Percentiles rank a stretch among this genome's conserved stretches.
phyloP scores from a whole-genome alignment of 352 stramenopile species.

The Pythium phragmiticola region DNA sequence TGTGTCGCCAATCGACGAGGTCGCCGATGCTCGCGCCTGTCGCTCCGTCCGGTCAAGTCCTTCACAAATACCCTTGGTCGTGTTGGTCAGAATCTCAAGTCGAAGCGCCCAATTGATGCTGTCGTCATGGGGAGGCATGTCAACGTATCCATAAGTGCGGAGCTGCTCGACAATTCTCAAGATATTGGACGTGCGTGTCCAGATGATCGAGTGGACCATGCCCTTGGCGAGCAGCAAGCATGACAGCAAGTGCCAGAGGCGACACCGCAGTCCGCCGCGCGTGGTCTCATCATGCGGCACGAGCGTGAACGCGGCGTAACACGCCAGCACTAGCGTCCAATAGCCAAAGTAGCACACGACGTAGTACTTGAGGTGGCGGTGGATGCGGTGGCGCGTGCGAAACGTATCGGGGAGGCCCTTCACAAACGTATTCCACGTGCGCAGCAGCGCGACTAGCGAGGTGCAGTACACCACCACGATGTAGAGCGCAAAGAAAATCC shows the following conservation, averaged over 20 bases:
- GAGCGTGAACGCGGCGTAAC: conserved; percentile 68
- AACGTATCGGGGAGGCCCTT: conserved; percentile 79
- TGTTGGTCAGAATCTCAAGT: conserved; percentile 86
- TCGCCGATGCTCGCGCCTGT: conserved; percentile 43
- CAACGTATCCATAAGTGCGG: conserved; percentile 50
- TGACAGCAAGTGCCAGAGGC: conserved; percentile 69
- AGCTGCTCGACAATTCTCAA: conserved; percentile 72
- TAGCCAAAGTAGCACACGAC: conserved; percentile 87
- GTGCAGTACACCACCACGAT: conserved; percentile 81
- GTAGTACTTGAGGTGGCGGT: conserved; percentile 86
- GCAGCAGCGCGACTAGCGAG: conserved; percentile 68
- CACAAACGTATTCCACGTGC: conserved; percentile 78
- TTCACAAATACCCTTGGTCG: conserved; percentile 82
- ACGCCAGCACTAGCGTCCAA: conserved; percentile 75
- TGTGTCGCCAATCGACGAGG: conserved; percentile 29
- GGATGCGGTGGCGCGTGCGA: conserved; percentile 67
- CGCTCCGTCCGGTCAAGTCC: conserved; percentile 64
- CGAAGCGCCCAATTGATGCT: conserved; percentile 87
- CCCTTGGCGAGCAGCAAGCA: conserved; percentile 73
- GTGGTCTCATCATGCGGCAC: conserved; percentile 32
- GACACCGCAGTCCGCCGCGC: conserved; percentile 46
- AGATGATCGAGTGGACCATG: conserved; percentile 81
- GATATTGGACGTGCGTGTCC: conserved; percentile 83
- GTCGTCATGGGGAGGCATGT: conserved; percentile 65
- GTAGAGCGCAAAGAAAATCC: conserved; percentile 82